Evolutionary conservation across 2,329 filamentous ascomycete species (phyloP).

Genomic region (Alternaria alternata): DNA sequence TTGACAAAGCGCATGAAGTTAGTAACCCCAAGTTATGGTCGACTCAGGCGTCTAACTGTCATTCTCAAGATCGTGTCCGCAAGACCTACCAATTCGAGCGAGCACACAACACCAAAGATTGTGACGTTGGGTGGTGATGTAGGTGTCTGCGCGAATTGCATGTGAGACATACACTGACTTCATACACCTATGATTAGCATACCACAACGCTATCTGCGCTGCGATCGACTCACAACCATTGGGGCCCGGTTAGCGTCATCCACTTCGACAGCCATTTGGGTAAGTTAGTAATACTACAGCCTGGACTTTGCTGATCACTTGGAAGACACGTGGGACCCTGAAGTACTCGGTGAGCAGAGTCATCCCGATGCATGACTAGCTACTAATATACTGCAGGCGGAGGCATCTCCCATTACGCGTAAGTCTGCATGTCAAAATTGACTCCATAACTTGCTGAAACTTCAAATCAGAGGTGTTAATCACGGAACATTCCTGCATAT

Average conservation of each 20-base stretch:
- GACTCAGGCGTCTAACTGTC: background rate
- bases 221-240: slow-evolving; percentile 59
- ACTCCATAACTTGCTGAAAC: slow-evolving; percentile 5
- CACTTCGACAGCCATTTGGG: slow-evolving; percentile 65
- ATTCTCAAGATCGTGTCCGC: slow-evolving; percentile 54
- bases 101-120: slow-evolving; percentile 59
- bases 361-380: background rate
- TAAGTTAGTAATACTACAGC: slow-evolving; percentile 17
- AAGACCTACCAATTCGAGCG: slow-evolving; percentile 56
- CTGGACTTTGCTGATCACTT: background rate
- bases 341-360: slow-evolving; percentile 56
- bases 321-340: slow-evolving; percentile 64
- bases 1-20: slow-evolving; percentile 61
- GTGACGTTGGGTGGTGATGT: slow-evolving; percentile 62
- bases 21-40: slow-evolving; percentile 6
- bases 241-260: slow-evolving; percentile 65
- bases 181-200: slow-evolving; percentile 41
- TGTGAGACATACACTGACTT: too few relatives aligned
- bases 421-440: slow-evolving; percentile 33
- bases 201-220: slow-evolving; percentile 64
- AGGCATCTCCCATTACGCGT: slow-evolving; percentile 68
- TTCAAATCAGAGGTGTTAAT: slow-evolving; percentile 57
- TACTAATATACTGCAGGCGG: slow-evolving; percentile 53
- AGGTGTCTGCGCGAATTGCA: too few relatives aligned
- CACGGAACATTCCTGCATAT: slow-evolving; percentile 70